Evolutionary conservation across 2,329 filamentous ascomycete species (phyloP), one percentile per base, ranked within the genome.

Genomic region (Bipolaris cookei): DNA sequence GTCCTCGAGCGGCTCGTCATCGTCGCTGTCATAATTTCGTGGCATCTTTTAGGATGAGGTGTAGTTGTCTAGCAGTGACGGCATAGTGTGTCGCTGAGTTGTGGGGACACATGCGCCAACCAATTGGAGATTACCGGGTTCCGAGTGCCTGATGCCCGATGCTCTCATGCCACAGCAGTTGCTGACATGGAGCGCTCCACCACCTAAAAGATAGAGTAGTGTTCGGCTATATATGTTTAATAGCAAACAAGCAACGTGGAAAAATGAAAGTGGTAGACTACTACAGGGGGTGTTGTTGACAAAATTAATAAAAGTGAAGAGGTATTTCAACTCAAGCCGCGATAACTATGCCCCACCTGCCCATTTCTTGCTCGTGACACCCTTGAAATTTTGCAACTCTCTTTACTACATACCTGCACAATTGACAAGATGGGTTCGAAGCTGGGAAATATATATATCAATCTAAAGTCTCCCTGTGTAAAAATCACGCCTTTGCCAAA

Each of bases 1-100:
- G 58, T 82, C 81, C 25, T 83, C 75, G 11, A 84, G 73, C 4
- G 80, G 79, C 52, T 80, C 80, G 4, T 77, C 71, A 32, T 78
- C 71, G 58, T 67, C 56, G 56, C 51, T 58, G 41, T 56, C 48
- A 45, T 56, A 34, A 46, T 67, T 45, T 44, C 67, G 70, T 30
- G 64, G 63, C 70, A 72, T 74, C 3, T 7, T 51, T n/a, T 23
- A 43, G 8, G 32, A 21, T 43, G 51, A 38, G 38, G 41, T 46
- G 21, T 21, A 34, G 52, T 56, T 6, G 25, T 39, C 38, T 34
- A 35, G 44, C 30, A 37, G 41, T 43, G 58, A 58, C 49, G 59
- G 56, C 43, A 52, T 41, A 37, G 34, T n/a, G 41, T 34, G 49
- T 18, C 50, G 50, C 16, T 56, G 25, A n/a, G 23, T 35, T 56